Conservation (phyloP, 495 filamentous ascomycete species). For the Aspergillus egyptiacus region DNA sequence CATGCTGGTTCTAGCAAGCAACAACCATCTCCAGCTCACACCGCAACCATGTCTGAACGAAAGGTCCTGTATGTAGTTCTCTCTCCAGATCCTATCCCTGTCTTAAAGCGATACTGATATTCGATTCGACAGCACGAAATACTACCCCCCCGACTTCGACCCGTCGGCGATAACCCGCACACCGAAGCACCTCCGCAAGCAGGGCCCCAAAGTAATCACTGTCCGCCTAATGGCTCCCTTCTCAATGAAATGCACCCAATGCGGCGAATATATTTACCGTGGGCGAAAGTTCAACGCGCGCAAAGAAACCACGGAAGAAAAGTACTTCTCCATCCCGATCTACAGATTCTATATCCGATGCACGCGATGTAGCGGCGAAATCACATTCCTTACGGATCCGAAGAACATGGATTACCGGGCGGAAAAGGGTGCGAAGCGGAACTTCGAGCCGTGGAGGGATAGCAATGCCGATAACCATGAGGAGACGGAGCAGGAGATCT, state of each 20-base stretch:
- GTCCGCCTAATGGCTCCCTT: constrained; percentile 98
- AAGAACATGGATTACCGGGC: constrained; percentile 90
- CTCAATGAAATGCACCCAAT: constrained; percentile 82
- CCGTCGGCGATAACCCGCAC: constrained; percentile 73
- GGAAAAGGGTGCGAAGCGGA: constrained; percentile 81
- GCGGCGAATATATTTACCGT: constrained; percentile 93
- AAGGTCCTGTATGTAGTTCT: constrained; percentile 23
- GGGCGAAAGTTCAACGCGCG: constrained; percentile 96
- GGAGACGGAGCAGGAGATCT: constrained; percentile 79
- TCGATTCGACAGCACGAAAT: constrained; percentile 42
- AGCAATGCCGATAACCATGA: constrained; percentile 44
- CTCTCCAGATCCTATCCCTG: background rate
- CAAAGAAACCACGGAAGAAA: constrained; percentile 89
- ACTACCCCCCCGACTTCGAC: constrained; percentile 98
- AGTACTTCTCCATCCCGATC: constrained; percentile 83
- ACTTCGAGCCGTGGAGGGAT: constrained; percentile 85
- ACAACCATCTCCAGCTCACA: background rate
- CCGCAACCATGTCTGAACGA: constrained; percentile 72
- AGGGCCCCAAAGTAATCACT: constrained; percentile 75
- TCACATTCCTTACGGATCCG: constrained; percentile 92
- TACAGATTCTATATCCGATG: constrained; percentile 95
- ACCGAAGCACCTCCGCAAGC: constrained; percentile 52
- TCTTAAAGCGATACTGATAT: background rate
- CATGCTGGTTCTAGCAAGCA: background rate
- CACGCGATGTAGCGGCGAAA: constrained; percentile 81